Conservation (phyloP, 208 protist species). For the Acanthamoeba lenticulata region DNA sequence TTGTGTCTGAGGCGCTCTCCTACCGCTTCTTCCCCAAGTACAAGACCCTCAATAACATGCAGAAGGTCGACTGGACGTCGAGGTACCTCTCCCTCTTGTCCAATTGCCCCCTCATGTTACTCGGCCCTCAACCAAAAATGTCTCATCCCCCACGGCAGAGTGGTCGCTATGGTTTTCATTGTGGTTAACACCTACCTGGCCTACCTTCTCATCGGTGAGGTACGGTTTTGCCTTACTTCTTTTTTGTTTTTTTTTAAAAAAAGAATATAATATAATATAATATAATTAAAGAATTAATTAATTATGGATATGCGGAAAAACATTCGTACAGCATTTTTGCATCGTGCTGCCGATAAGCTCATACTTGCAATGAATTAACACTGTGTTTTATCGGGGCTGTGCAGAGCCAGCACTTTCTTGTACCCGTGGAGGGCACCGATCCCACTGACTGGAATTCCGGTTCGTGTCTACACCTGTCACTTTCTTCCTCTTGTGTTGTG, state of each 20-base stretch:
- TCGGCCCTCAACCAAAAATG: too few relatives aligned
- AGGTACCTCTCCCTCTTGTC: neutral
- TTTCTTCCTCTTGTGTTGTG: neutral
- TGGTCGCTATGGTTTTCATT: slow-evolving; percentile 12
- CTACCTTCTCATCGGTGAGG: too few relatives aligned
- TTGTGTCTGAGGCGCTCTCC: slow-evolving; percentile 1
- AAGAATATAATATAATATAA: too few relatives aligned
- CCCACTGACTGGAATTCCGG: neutral
- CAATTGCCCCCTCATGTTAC: too few relatives aligned
- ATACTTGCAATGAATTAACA: too few relatives aligned
- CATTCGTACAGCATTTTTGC: too few relatives aligned
- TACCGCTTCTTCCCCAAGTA: slow-evolving; percentile 31
- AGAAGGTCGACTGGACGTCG: slow-evolving; percentile 38
- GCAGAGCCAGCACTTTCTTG: neutral
- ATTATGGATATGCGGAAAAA: too few relatives aligned
- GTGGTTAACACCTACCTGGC: neutral
- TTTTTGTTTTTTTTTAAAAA: too few relatives aligned
- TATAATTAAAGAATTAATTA: too few relatives aligned
- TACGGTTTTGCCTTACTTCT: too few relatives aligned
- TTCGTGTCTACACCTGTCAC: neutral
- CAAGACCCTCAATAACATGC: slow-evolving; percentile 18
- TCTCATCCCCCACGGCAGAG: neutral
- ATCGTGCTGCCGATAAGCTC: too few relatives aligned
- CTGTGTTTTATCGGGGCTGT: neutral
- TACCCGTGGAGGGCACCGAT: neutral